phyloP scores from a whole-genome alignment of 305 asterid species.

The Caryopteris hybrid region DNA sequence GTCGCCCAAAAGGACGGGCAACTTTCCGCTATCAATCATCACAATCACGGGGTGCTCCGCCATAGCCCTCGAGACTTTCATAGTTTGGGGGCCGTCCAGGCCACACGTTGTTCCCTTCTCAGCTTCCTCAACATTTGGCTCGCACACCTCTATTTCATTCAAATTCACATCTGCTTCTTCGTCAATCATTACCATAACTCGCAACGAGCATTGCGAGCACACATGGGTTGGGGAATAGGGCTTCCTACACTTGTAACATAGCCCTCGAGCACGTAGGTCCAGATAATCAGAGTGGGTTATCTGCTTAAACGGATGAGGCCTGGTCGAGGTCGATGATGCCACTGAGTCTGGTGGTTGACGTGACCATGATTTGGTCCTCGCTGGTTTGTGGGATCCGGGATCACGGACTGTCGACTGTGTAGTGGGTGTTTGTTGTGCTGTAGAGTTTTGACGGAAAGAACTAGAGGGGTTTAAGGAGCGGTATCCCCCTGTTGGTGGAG shows the following conservation, averaged over 20 bases:
- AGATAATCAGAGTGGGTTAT: not conserved
- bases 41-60: too few species aligned
- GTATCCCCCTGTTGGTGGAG: too few species aligned
- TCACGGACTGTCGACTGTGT: too few species aligned
- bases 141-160: not conserved
- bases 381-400: too few species aligned
- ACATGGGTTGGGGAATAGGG: not conserved
- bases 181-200: not conserved
- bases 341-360: not conserved
- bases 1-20: too few species aligned
- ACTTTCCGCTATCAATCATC: too few species aligned
- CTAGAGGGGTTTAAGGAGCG: too few species aligned
- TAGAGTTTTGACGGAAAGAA: too few species aligned
- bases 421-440: too few species aligned
- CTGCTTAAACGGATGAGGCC: not conserved
- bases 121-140: not conserved
- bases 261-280: not conserved
- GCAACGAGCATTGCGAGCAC: not conserved
- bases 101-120: not conserved
- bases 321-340: not conserved
- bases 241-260: not conserved
- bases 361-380: not conserved
- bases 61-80: not conserved
- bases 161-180: not conserved
- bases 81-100: not conserved